phyloP scores from a whole-genome alignment of 1,284 basidiomycete genomes.

The Pseudozyma sp. region DNA sequence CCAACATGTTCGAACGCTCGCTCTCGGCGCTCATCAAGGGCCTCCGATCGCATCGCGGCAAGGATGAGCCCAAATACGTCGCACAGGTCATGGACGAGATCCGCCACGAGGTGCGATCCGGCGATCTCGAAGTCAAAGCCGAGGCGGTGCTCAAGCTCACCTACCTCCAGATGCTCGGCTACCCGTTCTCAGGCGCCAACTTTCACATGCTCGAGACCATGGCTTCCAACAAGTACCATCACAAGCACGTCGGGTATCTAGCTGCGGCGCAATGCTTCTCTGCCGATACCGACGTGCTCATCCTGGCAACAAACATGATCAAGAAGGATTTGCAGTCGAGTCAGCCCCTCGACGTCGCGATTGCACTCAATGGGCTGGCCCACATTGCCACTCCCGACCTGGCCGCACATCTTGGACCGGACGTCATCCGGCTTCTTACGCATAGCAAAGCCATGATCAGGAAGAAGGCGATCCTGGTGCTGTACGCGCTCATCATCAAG shows the following conservation, averaged over 20 bases:
- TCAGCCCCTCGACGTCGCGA: constrained; percentile 79
- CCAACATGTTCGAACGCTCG: constrained; percentile 66
- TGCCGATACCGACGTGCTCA: constrained; percentile 94
- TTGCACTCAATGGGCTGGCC: constrained; percentile 87
- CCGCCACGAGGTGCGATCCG: constrained; percentile 86
- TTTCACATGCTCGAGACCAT: constrained; percentile 94
- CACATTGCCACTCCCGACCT: constrained; percentile 89
- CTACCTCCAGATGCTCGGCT: constrained; percentile 92
- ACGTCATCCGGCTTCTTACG: constrained; percentile 87
- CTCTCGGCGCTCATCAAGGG: constrained; percentile 67
- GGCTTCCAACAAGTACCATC: constrained; percentile 88
- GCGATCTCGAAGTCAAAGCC: constrained; percentile 97
- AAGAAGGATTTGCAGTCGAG: constrained; percentile 92
- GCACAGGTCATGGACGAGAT: constrained; percentile 77
- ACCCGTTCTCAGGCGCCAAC: constrained; percentile 71
- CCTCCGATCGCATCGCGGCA: constrained; percentile 67
- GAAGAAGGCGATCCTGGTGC: constrained; percentile 85
- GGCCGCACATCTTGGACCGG: constrained; percentile 86
- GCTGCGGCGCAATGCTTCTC: constrained; percentile 92
- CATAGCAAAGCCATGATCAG: constrained; percentile 87
- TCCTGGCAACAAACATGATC: constrained; percentile 95
- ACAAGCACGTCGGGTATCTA: constrained; percentile 95
- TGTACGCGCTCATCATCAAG: constrained; percentile 72
- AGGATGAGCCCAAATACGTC: constrained; percentile 70
- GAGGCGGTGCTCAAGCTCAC: constrained; percentile 94